Percentiles rank a stretch among this genome's conserved stretches.
phyloP scores from a whole-genome alignment of 1,139 yeast species.

The Suhomyces bolitotheri region DNA sequence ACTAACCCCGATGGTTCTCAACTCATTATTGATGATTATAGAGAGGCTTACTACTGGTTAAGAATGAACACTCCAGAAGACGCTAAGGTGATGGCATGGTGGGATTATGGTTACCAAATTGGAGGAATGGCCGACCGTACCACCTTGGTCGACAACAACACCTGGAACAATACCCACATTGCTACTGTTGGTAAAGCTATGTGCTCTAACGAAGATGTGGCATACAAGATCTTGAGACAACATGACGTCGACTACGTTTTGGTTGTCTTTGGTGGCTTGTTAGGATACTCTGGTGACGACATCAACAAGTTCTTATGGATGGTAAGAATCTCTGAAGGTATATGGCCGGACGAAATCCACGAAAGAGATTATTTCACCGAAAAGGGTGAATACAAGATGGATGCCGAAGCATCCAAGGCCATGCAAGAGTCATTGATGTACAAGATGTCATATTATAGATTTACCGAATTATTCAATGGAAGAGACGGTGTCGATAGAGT shows the following conservation, averaged over 20 bases:
- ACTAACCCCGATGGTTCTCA: slow-evolving; percentile 82
- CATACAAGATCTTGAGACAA: slow-evolving; percentile 83
- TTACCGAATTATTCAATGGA: slow-evolving; percentile 71
- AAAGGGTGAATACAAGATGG: slow-evolving; percentile 86
- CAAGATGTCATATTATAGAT: slow-evolving; percentile 91
- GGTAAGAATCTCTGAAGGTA: slow-evolving; percentile 98
- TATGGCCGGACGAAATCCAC: slow-evolving; percentile 96
- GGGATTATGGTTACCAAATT: slow-evolving; percentile 99
- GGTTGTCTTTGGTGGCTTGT: slow-evolving; percentile 89
- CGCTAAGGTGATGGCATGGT: slow-evolving; percentile 97
- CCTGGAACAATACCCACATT: slow-evolving; percentile 99
- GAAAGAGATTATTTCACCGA: slow-evolving; percentile 85
- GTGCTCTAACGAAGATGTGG: slow-evolving; percentile 84
- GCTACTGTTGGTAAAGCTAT: slow-evolving; percentile 99
- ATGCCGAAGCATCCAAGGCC: slow-evolving; percentile 72
- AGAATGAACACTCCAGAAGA: slow-evolving; percentile 98
- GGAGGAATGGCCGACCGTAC: slow-evolving; percentile 99
- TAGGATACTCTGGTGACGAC: slow-evolving; percentile 97
- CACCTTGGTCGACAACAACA: slow-evolving; percentile 95
- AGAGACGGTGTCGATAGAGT: slow-evolving; percentile 80
- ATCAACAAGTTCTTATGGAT: slow-evolving; percentile 97
- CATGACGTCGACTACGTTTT: slow-evolving; percentile 95
- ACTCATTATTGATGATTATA: slow-evolving; percentile 87
- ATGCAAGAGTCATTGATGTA: slow-evolving; percentile 92
- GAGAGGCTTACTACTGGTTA: slow-evolving; percentile 99